Evolutionary conservation across 1,284 basidiomycete species (phyloP), one percentile per base, ranked within the genome.

Genomic region (Porodaedalea pini): DNA sequence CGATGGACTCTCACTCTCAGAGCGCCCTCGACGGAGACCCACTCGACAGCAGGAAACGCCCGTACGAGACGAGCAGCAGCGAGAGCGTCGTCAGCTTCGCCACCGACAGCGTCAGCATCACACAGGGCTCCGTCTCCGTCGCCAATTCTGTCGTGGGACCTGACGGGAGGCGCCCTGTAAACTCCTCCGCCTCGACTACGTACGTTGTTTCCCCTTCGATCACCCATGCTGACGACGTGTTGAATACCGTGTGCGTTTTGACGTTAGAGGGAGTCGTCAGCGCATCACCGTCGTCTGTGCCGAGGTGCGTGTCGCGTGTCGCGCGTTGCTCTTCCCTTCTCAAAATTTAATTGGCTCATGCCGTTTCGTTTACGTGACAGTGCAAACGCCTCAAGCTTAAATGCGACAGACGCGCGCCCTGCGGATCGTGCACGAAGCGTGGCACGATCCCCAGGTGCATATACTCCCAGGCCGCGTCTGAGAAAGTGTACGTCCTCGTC

Each of bases 351-450:
- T 47, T 61, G 19, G 23, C 25, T 40, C 51, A 56, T 54, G 50
- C 1, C n/a, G 41, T 13, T 48, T 39, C 54, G 36, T 29, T 32
- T 41, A 51, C 57, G 7, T 27, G 44, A 2, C 58, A 91, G 86
- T 91, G 88, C 74, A 91, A 91, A 69, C 86, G 88, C 7, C 77
- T 91, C 52, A 91, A 91, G 65, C 78, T 91, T 54, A 89, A 85
- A 71, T 91, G 88, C 67, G 89, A 91, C 71, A 76, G 88, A 50
- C 78, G 84, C 21, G 82, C 77, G 1, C 88, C 88, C 0, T 91
- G 88, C 63, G 81, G 81, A 2, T 86, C 83, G 25, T 91, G 89
- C 63, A 75, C 81, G 29, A 91, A 91, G 67, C 83, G 88, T 58
- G 86, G 88, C 65, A 89, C 87, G 0, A 79, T 87, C 6, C 71